These are phyloP conservation scores for Carallia brachiata DNA, from an alignment of 345 rosid genomes.

Conservation along the genomic window DNA sequence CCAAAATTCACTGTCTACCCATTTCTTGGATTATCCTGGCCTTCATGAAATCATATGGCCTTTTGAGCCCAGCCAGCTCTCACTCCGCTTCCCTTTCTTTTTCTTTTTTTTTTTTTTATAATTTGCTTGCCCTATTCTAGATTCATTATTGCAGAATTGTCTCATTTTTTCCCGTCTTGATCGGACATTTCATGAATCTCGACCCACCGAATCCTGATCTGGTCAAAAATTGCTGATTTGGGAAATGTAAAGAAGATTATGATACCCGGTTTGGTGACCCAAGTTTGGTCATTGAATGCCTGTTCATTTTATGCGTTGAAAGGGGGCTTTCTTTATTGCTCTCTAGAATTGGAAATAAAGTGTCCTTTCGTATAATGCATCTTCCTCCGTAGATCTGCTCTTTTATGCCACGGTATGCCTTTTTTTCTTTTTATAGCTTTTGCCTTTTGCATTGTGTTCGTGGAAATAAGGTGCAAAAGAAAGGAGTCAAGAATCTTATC, in stretches of 20 bases:
- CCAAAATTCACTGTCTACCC: background rate
- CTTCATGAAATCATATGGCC: background rate
- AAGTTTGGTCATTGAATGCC: background rate
- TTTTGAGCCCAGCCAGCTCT: background rate
- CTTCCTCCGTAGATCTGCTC: constrained; percentile 16
- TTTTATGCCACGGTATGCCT: background rate
- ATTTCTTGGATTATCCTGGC: background rate
- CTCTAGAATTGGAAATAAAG: background rate
- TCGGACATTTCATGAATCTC: background rate
- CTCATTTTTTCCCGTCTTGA: background rate
- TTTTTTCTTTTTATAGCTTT: constrained; percentile 13
- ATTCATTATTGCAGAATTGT: background rate
- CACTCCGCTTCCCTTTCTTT: background rate
- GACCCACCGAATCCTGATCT: constrained; percentile 16
- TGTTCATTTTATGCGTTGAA: constrained; percentile 8
- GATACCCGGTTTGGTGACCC: constrained; percentile 7
- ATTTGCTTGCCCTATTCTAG: no score
- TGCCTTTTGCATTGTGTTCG: background rate
- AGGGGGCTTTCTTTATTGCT: background rate
- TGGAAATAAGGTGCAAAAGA: constrained; percentile 5
- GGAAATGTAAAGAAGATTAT: background rate
- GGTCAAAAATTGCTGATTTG: background rate
- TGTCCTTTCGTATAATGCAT: background rate
- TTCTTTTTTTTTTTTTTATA: no score
- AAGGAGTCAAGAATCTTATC: constrained; percentile 16